Evolutionary conservation across 176 grass and related monocot genomes (phyloP).

Genomic region (Rhynchospora tenuis): DNA sequence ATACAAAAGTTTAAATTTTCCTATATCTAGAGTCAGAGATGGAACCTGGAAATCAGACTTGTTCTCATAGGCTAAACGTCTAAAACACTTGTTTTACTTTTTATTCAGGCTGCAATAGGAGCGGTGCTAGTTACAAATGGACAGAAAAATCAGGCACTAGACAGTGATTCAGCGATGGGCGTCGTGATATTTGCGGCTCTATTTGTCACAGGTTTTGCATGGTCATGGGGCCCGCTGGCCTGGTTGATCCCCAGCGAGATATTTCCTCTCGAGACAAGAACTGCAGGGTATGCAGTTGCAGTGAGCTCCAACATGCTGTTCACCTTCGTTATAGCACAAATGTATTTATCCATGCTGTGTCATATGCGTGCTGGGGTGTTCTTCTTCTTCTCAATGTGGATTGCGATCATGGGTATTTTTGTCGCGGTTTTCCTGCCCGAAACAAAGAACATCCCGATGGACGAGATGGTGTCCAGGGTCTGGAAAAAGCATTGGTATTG

Average conservation of each 20-base stretch:
- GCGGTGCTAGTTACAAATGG: not conserved
- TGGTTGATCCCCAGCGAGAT: slow-evolving; percentile 22
- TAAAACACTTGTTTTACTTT: not conserved
- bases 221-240: slow-evolving; percentile 15
- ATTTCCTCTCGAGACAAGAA: slow-evolving; percentile 14
- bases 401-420: slow-evolving; percentile 1
- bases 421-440: slow-evolving; percentile 5
- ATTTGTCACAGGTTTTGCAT: slow-evolving; percentile 11
- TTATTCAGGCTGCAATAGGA: not conserved
- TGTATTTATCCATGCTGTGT: slow-evolving; percentile 17
- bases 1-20: not conserved
- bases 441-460: slow-evolving; percentile 6
- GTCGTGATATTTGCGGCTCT: not conserved
- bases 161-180: not conserved
- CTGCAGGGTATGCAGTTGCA: not conserved
- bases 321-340: slow-evolving; percentile 21
- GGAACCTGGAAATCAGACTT: not conserved
- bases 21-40: not conserved
- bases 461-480: slow-evolving; percentile 5
- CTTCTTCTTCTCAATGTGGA: slow-evolving; percentile 12
- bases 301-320: slow-evolving; percentile 25
- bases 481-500: slow-evolving; percentile 18
- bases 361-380: slow-evolving; percentile 1
- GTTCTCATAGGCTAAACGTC: not conserved
- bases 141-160: not conserved